A percentile compares a stretch with the other conserved stretches of the same genome.
Evolutionary conservation across 1,284 basidiomycete genomes (phyloP).

Genomic region (Mycena citricolor): DNA sequence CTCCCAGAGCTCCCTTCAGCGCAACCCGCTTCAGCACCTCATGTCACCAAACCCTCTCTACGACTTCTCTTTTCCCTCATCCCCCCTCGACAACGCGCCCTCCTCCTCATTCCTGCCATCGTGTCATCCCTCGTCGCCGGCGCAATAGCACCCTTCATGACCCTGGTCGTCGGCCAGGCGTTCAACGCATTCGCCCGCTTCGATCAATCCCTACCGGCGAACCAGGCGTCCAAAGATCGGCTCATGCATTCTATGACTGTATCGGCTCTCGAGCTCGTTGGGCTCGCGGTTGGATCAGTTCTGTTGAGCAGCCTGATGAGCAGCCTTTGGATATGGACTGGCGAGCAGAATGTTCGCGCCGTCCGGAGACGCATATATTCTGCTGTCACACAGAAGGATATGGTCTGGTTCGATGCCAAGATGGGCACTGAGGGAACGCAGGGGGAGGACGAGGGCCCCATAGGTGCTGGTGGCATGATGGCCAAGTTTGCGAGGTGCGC

Average conservation of each 20-base stretch:
- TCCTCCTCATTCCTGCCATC: conserved; percentile 64
- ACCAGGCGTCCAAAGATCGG: conserved; percentile 47
- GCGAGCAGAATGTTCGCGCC: conserved; percentile 76
- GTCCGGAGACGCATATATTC: conserved; percentile 72
- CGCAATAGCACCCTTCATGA: conserved; percentile 81
- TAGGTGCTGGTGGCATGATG: conserved; percentile 93
- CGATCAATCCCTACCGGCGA: conserved; percentile 46
- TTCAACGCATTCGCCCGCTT: conserved; percentile 72
- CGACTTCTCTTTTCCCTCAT: conserved; percentile 58
- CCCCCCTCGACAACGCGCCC: conserved; percentile 43
- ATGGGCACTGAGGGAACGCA: conserved; percentile 64
- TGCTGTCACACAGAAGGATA: conserved; percentile 69
- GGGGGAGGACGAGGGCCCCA: conserved; percentile 50
- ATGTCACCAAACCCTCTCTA: conserved; percentile 28
- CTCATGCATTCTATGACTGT: conserved; percentile 62
- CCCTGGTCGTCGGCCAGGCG: conserved; percentile 73
- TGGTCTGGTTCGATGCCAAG: conserved; percentile 87
- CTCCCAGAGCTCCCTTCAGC: not conserved
- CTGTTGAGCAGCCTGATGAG: conserved; percentile 75
- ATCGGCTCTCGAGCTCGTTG: conserved; percentile 69
- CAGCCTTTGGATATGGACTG: conserved; percentile 84
- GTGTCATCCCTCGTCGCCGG: conserved; percentile 60
- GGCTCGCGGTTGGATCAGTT: conserved; percentile 70
- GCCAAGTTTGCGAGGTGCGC: conserved; percentile 86
- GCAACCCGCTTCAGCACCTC: not conserved